Evolutionary conservation across 257 asterid species (phyloP), one percentile per base, ranked within the genome.

Genomic region (Agastache rugosa): DNA sequence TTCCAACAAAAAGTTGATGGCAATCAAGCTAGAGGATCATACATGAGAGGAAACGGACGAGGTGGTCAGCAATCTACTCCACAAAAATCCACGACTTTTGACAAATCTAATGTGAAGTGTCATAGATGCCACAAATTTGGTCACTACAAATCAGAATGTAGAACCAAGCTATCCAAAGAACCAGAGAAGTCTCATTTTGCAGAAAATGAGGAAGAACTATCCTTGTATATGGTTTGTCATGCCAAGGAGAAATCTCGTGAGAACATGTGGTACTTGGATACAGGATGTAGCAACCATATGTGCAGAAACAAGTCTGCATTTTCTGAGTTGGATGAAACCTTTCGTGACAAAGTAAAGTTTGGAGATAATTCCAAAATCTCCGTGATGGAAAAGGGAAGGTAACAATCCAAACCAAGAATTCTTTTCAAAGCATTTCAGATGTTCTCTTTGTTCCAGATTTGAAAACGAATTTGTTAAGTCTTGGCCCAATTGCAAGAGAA

Each of bases 391-490:
- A 59, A 59, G 20, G 65, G 5, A 11, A 25, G 65, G 42, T 59
- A 27, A 27, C 15, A 14, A 59, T 59, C 42, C 42, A 23, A 27
- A 59, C 42, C 42, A 59, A 56, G 35, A 27, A 59, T 27, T 59
- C 20, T 27, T 27, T 59, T 59, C 65, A 25, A 27, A 31, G 5
- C 17, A 25, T 59, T 27, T 59, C 41, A 11, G 2, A 59, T 27
- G 65, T 59, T 27, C 65, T 59, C 0, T 59, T 59, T 14, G 39
- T 45, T 44, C 71, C 58, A 19, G 41, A 66, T 12, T 66, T 66
- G 41, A 44, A 14, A 14, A 66, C 15, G 11, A 44, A 66, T 23
- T 25, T 66, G 8, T 15, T 66, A 4, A 66, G 56, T 17, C 16
- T 44, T 42, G 58, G 71, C 0, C 0, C 56, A 44, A 66, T 6